phyloP scores from a whole-genome alignment of 495 filamentous ascomycete species.

The Hyaloscypha bicolor region DNA sequence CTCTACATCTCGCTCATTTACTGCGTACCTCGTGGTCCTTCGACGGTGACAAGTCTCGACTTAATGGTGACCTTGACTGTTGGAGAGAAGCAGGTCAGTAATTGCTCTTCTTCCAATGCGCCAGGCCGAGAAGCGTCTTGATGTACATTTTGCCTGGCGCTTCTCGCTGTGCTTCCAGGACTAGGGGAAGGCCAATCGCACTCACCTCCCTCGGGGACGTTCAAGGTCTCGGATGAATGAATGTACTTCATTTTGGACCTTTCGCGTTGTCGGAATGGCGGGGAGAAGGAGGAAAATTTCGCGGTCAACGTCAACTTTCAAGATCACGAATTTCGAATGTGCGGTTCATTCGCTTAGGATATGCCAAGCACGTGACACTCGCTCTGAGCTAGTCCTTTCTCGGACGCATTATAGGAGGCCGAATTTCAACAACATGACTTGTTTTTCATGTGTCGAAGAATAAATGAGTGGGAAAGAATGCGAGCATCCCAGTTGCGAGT shows the following conservation, averaged over 20 bases:
- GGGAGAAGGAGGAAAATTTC: slow-evolving; percentile 19
- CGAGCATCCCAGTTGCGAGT: no score
- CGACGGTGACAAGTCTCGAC: slow-evolving; percentile 91
- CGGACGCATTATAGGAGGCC: no score
- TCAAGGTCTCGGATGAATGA: slow-evolving; percentile 91
- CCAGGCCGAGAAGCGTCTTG: neutral
- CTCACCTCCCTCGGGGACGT: slow-evolving; percentile 96
- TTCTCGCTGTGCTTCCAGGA: neutral
- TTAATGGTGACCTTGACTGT: slow-evolving; percentile 95
- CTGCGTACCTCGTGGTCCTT: slow-evolving; percentile 81
- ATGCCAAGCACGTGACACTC: neutral
- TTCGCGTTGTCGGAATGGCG: slow-evolving; percentile 34
- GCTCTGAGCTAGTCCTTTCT: neutral
- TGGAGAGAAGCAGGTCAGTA: slow-evolving; percentile 41
- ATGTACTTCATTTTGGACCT: slow-evolving; percentile 93
- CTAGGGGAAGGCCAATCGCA: slow-evolving; percentile 29
- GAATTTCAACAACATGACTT: no score
- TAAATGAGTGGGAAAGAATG: no score
- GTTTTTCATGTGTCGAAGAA: no score
- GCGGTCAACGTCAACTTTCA: slow-evolving; percentile 14
- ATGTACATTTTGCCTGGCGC: neutral
- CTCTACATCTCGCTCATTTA: slow-evolving; percentile 1
- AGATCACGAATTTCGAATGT: slow-evolving; percentile 10
- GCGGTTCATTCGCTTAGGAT: slow-evolving; percentile 1
- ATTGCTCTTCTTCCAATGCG: slow-evolving; percentile 24